Percentiles rank a stretch among this genome's conserved stretches.
These are phyloP conservation scores for Biscutella laevigata DNA, from an alignment of 441 rosid species.

Conservation along the genomic window DNA sequence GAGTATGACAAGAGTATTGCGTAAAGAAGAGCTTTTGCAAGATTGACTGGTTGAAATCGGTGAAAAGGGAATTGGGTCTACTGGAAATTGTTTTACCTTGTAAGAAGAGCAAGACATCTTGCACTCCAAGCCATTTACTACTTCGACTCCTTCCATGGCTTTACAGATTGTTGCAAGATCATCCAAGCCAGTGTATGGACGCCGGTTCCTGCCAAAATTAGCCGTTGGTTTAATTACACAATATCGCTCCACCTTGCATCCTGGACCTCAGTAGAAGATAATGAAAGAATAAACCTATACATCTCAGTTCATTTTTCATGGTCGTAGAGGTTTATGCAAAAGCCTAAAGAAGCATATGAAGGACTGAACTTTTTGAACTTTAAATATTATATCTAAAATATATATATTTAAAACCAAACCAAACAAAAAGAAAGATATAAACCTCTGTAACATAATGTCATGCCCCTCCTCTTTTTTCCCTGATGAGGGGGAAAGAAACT, in stretches of 20 bases:
- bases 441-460: slow-evolving; percentile 52
- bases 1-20: neutral
- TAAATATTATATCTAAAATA: no score
- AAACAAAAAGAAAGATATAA: no score
- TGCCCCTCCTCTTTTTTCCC: slow-evolving; percentile 51
- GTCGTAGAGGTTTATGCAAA: slow-evolving; percentile 1
- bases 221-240: neutral
- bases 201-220: slow-evolving; percentile 60
- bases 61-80: neutral
- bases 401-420: no score
- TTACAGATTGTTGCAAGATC: slow-evolving; percentile 45
- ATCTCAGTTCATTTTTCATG: neutral
- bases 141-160: slow-evolving; percentile 65
- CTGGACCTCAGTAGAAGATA: neutral
- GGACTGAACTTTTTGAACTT: neutral
- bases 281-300: neutral
- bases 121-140: slow-evolving; percentile 82
- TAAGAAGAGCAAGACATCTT: slow-evolving; percentile 74
- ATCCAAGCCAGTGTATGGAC: slow-evolving; percentile 34
- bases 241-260: neutral
- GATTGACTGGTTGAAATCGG: neutral
- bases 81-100: slow-evolving; percentile 44
- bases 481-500: slow-evolving; percentile 53
- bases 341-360: neutral
- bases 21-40: neutral